phyloP scores from a whole-genome alignment of 2,329 filamentous ascomycete genomes.

The Chaetomium sp. region DNA sequence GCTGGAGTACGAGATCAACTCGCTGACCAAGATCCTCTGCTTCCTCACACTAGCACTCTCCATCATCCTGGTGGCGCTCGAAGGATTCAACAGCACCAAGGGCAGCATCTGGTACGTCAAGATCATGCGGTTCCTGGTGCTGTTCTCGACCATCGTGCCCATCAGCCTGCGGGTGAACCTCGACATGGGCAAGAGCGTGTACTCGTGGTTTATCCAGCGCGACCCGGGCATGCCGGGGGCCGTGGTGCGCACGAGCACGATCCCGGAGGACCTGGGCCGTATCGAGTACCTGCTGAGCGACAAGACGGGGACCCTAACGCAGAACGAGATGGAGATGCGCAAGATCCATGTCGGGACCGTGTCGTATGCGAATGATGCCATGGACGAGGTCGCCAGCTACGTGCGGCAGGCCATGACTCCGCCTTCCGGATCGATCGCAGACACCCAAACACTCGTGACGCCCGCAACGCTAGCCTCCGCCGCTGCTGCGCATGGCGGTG shows the following conservation, averaged over 20 bases:
- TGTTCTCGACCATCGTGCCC: constrained; percentile 98
- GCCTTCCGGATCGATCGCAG: constrained; percentile 34
- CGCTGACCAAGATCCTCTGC: constrained; percentile 91
- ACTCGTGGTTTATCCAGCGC: constrained; percentile 89
- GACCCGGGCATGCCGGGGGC: constrained; percentile 87
- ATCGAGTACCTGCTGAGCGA: constrained; percentile 96
- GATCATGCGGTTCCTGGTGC: constrained; percentile 93
- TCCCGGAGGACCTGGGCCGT: constrained; percentile 89
- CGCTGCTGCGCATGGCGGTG: constrained; percentile 52
- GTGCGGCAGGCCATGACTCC: constrained; percentile 74
- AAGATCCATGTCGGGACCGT: constrained; percentile 98
- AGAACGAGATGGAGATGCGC: constrained; percentile 98
- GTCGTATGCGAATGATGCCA: constrained; percentile 95
- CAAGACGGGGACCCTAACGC: constrained; percentile 95
- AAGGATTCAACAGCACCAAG: constrained; percentile 66
- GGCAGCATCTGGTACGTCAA: constrained; percentile 84
- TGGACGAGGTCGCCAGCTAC: constrained; percentile 91
- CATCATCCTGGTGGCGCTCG: constrained; percentile 77
- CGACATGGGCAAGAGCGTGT: constrained; percentile 94
- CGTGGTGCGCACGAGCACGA: constrained; percentile 92
- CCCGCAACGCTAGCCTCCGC: constrained; percentile 62
- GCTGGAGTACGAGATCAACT: constrained; percentile 94
- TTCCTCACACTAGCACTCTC: constrained; percentile 80
- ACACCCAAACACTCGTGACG: constrained; percentile 56
- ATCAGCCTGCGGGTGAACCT: constrained; percentile 95